Evolutionary conservation across 768 basidiomycete species (phyloP), one percentile per base, ranked within the genome.

Genomic region (Lactifluus echinatus): DNA sequence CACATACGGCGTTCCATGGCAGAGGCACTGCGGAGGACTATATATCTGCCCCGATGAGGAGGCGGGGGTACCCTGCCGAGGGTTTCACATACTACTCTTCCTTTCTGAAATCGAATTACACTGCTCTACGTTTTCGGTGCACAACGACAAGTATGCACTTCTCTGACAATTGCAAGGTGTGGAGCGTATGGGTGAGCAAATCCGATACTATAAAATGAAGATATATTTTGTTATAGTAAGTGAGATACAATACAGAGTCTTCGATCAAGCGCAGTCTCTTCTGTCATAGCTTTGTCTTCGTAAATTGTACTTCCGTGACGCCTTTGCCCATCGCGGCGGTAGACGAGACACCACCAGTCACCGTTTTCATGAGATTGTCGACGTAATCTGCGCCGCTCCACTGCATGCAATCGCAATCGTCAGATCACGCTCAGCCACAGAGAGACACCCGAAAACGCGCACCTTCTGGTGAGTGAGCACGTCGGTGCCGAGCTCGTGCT

Each of bases 311-410:
- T 74, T 96, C 93, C 0, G 93, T 96, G 29, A 95, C 93, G 55
- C 95, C 95, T 64, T 84, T 84, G 49, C 95, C 96, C 95, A 98
- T 98, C n/a, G 96, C 95, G n/a, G 94, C 82, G 10, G 95, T 98
- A 47, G 92, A 93, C 36, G 92, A 95, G 60, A 99, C 81, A 57
- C 96, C 96, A 24, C 96, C 96, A 34, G 96, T 99, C 54, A 97
- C 91, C 7, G 95, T 94, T 81, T 92, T 93, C 73, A 96, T 80
- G 53, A 95, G 71, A 62, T 82, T 85, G 71, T 96, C 93, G 34
- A 89, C 88, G 65, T 91, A 94, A 71, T 95, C 93, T 4, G 88
- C 93, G 33, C 94, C 94, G 62, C 88, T 91, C 93, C 93, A 96
- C 90, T 93, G 64, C 26, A 53, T 19, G 48, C 29, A 52, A n/a